Evolutionary conservation across 129 eudicot genomes (phyloP), one percentile per base, ranked within the genome.

Genomic region (Tanacetum coccineum): DNA sequence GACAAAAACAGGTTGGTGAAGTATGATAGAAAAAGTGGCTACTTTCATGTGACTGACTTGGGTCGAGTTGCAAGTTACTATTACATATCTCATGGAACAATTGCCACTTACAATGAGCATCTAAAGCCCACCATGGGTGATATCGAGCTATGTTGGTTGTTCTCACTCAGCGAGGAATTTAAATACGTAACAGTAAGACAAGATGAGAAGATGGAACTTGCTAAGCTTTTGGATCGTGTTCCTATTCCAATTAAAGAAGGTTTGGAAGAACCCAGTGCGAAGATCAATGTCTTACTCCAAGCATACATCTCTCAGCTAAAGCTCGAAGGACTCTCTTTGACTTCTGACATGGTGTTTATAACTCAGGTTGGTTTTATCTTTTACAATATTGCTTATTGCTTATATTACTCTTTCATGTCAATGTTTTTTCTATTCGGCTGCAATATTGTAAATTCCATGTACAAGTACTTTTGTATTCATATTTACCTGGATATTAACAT

Each of bases 61-160:
- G 98, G 98, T 47, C 90, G 95, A 68, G 88, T 92, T 76, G 98
- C 98, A 22, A 92, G 98, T 74, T 92, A 88, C 55, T 88, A 92
- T 49, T 88, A 92, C 79, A 92, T 92, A 6, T 85, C 91, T 9
- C 98, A 92, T 77, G 98, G 96, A 64, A 85, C 98, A 1, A 88
- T 92, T 32, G 80, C 96, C 17, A 93, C 98, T 6, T 93, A 88
- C 80, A 93, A 93, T 58, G 96, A 93, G 84, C 89, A 93, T 80
- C 79, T 93, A 83, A 88, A 86, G 81, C 95, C 95, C 48, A 93
- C 96, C 0, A 93, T 93, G 96, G 92, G 96, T 49, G 96, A 93
- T 67, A 93, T 88, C 30, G 98, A 93, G 75, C 92, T 93, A 28
- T 93, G 98, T 25, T 85, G 92, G 57, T 63, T 93, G 76, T 93